Base-by-base conservation (phyloP, 108 stramenopile genomes). In the Seminavis robusta region DNA sequence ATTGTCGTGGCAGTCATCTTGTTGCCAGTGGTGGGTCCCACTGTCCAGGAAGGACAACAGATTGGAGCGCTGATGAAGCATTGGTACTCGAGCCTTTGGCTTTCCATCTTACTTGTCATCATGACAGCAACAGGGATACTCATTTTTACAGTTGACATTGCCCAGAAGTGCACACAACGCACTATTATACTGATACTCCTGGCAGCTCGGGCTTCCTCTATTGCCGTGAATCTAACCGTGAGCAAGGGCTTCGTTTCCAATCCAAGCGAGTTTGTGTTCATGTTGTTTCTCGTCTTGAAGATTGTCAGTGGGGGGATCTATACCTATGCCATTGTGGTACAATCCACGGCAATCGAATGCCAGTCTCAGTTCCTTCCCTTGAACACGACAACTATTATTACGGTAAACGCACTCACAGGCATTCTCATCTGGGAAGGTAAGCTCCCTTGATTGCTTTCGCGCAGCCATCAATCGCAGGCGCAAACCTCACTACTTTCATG, bases 391-490 rank as follows among this genome's bases (percentile, higher is more conserved):
- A 54, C 27, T 4, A 57, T 69, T 11, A 59, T 69, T 28, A n/a
- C 65, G 9, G 37, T 69, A 8, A 74, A 74, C 60, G 68, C 63
- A 0, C 19, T 69, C 4, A 74, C 73, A 1, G 73, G 73, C 1
- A 38, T 74, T 17, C 44, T 74, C 10, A 48, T 74, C 26, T 74
- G 73, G 73, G 63, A 74, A 59, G n/a, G n/a, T n/a, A n/a, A n/a
- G n/a, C n/a, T n/a, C n/a, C n/a, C n/a, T n/a, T n/a, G n/a, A n/a
- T n/a, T n/a, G n/a, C n/a, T n/a, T n/a, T n/a, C n/a, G n/a, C n/a
- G n/a, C n/a, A n/a, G n/a, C n/a, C n/a, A n/a, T n/a, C n/a, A n/a
- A n/a, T n/a, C n/a, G n/a, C n/a, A n/a, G n/a, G n/a, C n/a, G n/a
- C n/a, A n/a, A n/a, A n/a, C n/a, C n/a, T n/a, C n/a, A n/a, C n/a